Percentiles rank a stretch among this genome's conserved stretches.
Evolutionary conservation across 805 yeast species (phyloP).

Genomic region (Aciculoconidium aculeatum): DNA sequence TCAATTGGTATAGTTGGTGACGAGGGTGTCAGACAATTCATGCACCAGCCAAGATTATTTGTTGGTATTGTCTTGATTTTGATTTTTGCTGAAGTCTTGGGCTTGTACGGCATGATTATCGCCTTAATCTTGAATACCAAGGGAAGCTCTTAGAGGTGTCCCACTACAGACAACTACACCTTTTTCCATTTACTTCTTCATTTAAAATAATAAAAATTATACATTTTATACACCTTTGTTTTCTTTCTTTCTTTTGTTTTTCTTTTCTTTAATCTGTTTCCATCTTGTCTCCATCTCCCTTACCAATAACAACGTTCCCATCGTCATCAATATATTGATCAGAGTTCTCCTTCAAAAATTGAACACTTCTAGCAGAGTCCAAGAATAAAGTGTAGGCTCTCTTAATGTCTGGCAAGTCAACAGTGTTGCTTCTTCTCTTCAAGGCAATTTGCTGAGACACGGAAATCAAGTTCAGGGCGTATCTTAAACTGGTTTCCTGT

Average conservation of each 20-base stretch:
- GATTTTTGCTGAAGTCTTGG: slow-evolving; percentile 88
- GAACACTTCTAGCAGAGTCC: slow-evolving; percentile 86
- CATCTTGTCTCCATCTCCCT: slow-evolving; percentile 29
- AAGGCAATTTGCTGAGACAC: slow-evolving; percentile 83
- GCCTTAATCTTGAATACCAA: slow-evolving; percentile 89
- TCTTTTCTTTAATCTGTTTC: slow-evolving; percentile 16
- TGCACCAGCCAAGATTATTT: slow-evolving; percentile 84
- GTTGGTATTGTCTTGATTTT: slow-evolving; percentile 86
- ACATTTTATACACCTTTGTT: not conserved
- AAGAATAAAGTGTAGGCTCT: slow-evolving; percentile 81
- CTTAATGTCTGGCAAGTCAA: slow-evolving; percentile 79
- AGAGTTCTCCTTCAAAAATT: slow-evolving; percentile 66
- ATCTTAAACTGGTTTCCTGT: slow-evolving; percentile 82
- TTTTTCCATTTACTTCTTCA: no score
- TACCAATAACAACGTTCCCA: slow-evolving; percentile 61
- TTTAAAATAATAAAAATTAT: no score
- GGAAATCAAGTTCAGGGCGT: slow-evolving; percentile 84
- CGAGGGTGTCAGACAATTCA: slow-evolving; percentile 82
- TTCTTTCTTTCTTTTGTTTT: slow-evolving; percentile 3
- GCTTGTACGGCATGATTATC: slow-evolving; percentile 89
- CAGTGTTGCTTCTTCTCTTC: slow-evolving; percentile 66
- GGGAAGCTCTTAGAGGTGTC: slow-evolving; percentile 43
- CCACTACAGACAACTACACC: no score
- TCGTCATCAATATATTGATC: slow-evolving; percentile 70
- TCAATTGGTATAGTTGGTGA: slow-evolving; percentile 94